Base-by-base conservation (phyloP, 495 filamentous ascomycete genomes). In the Echria macrotheca region DNA sequence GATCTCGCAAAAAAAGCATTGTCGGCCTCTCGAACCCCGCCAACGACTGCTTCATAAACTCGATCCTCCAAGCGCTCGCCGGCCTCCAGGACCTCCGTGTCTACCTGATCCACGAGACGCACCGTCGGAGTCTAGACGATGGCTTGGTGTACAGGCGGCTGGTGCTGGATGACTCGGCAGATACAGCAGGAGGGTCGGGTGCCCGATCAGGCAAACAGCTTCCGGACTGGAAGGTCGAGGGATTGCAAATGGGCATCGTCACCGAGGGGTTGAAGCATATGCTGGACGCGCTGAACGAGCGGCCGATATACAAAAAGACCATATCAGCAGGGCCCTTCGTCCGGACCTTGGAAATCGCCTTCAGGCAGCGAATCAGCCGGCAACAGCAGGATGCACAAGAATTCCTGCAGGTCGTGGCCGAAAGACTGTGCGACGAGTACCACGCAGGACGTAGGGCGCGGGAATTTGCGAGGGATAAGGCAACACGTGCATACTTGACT, bases 11-110 rank as follows among this genome's bases (percentile, higher is more conserved):
- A 69, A 91, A 89, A 63, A 86, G 86, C 50, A 85, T 90, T 36
- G 91, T 99, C 17, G 93, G 93, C 35, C 76, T 99, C 21, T 73
- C 75, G 12, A 99, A 99, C 59, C 79, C 89, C 3, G 94, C 91
- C 49, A 97, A 97, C 71, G 94, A 99, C 67, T 99, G 93, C 73
- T 99, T 97, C 72, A 96, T 99, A 72, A 99, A 99, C 67, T 96
- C 91, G 18, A 85, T 95, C 18, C 77, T 97, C 26, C 93, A 99
- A 69, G 89, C 88, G 0, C 75, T 99, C 15, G 91, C 94, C n/a
- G 93, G 93, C 1, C 74, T 97, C n/a, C 85, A 84, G 3, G 89
- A 97, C 56, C 75, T 99, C 54, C 84, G 94, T 21, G 66, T 89
- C 26, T 97, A 96, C 60, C 70, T 97, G 4, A 96, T 95, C 55